Evolutionary conservation across 371 early-diverging fungal genomes (phyloP).

Genomic region (Mortierella sp.): DNA sequence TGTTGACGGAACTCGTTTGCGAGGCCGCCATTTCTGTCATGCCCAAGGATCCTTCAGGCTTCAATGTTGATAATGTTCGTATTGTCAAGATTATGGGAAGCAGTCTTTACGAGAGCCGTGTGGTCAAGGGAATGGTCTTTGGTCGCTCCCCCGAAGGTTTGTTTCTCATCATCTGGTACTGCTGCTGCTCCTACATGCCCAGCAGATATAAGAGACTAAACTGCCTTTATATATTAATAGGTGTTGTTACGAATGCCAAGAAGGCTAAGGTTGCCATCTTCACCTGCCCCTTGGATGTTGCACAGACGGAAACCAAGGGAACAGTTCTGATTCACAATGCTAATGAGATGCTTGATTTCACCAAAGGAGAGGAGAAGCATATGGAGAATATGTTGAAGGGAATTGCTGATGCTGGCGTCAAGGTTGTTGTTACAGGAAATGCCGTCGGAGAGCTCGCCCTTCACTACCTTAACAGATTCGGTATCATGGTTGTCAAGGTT

Average conservation of each 20-base stretch:
- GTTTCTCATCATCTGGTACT: neutral
- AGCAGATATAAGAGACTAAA: neutral
- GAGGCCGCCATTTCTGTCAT: conserved; percentile 92
- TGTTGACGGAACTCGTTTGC: conserved; percentile 84
- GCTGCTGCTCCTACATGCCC: neutral
- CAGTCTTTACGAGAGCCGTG: conserved; percentile 90
- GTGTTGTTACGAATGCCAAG: conserved; percentile 70
- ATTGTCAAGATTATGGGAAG: conserved; percentile 99
- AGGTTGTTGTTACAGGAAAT: conserved; percentile 93
- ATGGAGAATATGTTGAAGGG: conserved; percentile 87
- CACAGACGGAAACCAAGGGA: conserved; percentile 99
- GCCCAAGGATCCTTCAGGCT: conserved; percentile 88
- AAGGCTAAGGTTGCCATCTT: conserved; percentile 97
- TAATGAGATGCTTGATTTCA: conserved; percentile 96
- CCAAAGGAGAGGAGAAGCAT: conserved; percentile 92
- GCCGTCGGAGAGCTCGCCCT: conserved; percentile 94
- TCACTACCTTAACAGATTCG: conserved; percentile 94
- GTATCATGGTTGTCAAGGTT: conserved; percentile 92
- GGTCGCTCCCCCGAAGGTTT: conserved; percentile 93
- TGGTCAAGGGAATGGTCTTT: conserved; percentile 99
- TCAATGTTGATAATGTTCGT: conserved; percentile 96
- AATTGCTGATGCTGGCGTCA: conserved; percentile 93
- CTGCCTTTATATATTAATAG: conserved; percentile 9
- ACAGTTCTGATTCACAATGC: conserved; percentile 98
- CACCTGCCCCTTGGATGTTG: conserved; percentile 96